Evolutionary conservation across 371 early-diverging fungal species (phyloP).

Genomic region (Blakeslea trispora): DNA sequence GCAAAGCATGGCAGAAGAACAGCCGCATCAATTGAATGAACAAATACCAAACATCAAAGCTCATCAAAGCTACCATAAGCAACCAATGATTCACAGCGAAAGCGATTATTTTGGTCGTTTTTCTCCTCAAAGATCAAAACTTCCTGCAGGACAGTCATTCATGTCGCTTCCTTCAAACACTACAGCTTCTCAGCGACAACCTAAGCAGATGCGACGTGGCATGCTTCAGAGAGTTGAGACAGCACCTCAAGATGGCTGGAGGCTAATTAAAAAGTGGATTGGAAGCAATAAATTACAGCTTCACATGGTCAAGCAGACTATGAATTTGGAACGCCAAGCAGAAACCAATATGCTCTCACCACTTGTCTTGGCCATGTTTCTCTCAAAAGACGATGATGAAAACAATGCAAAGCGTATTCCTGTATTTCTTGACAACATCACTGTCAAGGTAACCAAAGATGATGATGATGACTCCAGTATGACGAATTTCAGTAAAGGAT

Average conservation of each 20-base stretch:
- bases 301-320: not conserved
- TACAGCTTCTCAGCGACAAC: not conserved
- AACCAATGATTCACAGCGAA: too few species aligned
- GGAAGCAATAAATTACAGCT: conserved; percentile 7
- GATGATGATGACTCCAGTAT: not conserved
- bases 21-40: too few species aligned
- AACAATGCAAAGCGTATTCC: conserved; percentile 28
- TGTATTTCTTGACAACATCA: conserved; percentile 27
- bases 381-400: conserved; percentile 28
- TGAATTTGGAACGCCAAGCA: conserved; percentile 20
- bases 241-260: conserved; percentile 24
- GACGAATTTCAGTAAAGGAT: not conserved
- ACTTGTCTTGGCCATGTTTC: conserved; percentile 21
- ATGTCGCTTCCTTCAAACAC: too few species aligned
- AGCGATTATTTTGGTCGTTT: too few species aligned
- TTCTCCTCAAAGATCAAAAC: too few species aligned
- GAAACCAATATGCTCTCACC: conserved; percentile 30
- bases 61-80: too few species aligned
- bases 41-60: not conserved
- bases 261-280: conserved; percentile 20
- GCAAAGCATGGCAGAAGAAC: too few species aligned
- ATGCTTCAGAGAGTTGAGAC: conserved; percentile 14
- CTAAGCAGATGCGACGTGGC: too few species aligned
- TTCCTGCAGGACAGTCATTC: too few species aligned
- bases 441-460: conserved; percentile 19